A percentile compares a stretch with the other conserved stretches of the same genome.
phyloP scores from a whole-genome alignment of 2,329 filamentous ascomycete genomes.

The Diaporthe australafricana region DNA sequence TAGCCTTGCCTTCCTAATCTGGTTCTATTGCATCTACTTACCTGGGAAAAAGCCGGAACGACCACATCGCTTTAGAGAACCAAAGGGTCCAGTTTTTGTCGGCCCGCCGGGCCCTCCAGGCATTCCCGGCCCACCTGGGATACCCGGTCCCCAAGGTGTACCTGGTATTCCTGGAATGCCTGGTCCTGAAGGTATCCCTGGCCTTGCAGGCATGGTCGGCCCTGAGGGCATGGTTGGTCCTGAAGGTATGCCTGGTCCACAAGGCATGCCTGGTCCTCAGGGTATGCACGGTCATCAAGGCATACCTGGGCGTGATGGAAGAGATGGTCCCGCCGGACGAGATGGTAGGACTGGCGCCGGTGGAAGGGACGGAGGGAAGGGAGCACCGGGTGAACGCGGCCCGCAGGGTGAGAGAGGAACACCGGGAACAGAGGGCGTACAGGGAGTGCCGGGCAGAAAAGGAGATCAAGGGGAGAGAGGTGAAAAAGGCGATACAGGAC shows the following conservation, averaged over 20 bases:
- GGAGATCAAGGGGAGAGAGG: too few relatives aligned
- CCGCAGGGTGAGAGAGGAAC: neutral
- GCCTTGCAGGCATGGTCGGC: neutral
- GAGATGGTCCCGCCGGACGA: neutral
- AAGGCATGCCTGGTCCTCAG: neutral
- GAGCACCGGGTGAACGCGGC: neutral
- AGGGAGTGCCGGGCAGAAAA: too few relatives aligned
- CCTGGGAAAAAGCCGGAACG: neutral
- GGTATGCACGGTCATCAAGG: neutral
- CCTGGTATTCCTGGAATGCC: neutral
- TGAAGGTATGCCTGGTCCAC: neutral
- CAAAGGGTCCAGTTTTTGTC: too few relatives aligned
- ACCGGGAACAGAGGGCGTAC: neutral
- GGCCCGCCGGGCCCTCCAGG: neutral
- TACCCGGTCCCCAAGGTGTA: neutral
- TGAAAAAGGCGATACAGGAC: too few relatives aligned
- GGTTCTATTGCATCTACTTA: constrained; percentile 17
- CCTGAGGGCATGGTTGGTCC: neutral
- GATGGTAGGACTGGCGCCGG: too few relatives aligned
- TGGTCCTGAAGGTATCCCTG: neutral
- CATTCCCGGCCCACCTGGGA: neutral
- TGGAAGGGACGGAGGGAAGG: neutral
- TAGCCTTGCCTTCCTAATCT: neutral
- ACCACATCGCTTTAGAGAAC: too few relatives aligned
- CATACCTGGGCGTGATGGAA: neutral